Evolutionary conservation across 805 yeast genomes (phyloP).

Genomic region (Starmera dryadoides): DNA sequence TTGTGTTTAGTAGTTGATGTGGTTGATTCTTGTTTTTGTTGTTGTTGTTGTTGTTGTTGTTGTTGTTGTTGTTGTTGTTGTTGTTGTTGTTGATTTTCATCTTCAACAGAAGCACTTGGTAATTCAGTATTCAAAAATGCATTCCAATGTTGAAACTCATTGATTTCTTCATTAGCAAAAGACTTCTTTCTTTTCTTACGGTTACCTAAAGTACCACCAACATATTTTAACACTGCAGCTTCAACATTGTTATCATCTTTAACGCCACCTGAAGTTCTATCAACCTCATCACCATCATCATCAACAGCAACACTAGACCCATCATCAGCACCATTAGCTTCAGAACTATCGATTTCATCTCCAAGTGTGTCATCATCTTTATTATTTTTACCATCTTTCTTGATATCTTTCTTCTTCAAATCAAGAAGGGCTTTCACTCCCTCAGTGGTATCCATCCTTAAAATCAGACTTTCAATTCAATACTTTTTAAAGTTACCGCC

Average conservation of each 20-base stretch:
- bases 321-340: not conserved
- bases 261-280: slow-evolving; percentile 3
- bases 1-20: slow-evolving; percentile 7
- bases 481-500: not conserved
- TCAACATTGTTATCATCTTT: slow-evolving; percentile 49
- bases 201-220: slow-evolving; percentile 51
- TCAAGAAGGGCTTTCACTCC: slow-evolving; percentile 20
- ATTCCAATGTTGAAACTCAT: slow-evolving; percentile 23
- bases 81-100: slow-evolving; percentile 22
- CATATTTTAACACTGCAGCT: slow-evolving; percentile 71
- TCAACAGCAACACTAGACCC: not conserved
- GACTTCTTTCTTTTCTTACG: slow-evolving; percentile 19
- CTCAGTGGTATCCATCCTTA: slow-evolving; percentile 14
- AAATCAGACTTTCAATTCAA: not conserved
- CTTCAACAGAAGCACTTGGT: slow-evolving; percentile 8
- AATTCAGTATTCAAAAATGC: slow-evolving; percentile 19
- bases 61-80: slow-evolving; percentile 14
- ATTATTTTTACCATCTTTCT: not conserved
- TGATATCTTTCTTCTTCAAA: slow-evolving; percentile 16
- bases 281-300: slow-evolving; percentile 3
- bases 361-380: no score
- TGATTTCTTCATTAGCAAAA: slow-evolving; percentile 12
- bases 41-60: slow-evolving; percentile 6
- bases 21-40: slow-evolving; percentile 1
- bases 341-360: no score